These are phyloP conservation scores for Diaporthe ilicicola DNA, from an alignment of 2,329 filamentous ascomycete genomes.

Conservation along the genomic window DNA sequence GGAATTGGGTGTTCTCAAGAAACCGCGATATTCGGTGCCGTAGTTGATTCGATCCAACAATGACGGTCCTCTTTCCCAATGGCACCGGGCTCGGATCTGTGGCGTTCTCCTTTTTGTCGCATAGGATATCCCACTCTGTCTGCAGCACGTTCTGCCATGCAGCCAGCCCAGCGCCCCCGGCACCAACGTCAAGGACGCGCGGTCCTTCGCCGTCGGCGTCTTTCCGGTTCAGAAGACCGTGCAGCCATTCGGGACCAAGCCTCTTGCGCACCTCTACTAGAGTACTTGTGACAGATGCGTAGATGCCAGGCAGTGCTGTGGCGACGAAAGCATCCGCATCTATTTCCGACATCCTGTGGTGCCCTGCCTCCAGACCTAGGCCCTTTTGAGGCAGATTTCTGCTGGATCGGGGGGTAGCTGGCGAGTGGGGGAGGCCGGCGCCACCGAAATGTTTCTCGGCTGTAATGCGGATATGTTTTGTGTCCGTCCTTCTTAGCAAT, in stretches of 20 bases:
- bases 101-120: constrained; percentile 53
- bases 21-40: constrained; percentile 79
- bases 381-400: constrained; percentile 68
- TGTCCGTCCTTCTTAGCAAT: constrained; percentile 73
- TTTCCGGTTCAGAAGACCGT: constrained; percentile 66
- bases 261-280: constrained; percentile 79
- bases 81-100: constrained; percentile 51
- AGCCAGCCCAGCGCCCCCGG: constrained; percentile 75
- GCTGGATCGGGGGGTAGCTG: constrained; percentile 70
- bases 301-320: constrained; percentile 74
- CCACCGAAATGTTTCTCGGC: constrained; percentile 83
- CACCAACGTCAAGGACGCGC: constrained; percentile 77
- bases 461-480: constrained; percentile 77
- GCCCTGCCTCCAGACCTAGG: constrained; percentile 70
- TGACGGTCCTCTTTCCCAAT: constrained; percentile 79
- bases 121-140: constrained; percentile 82
- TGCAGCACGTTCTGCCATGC: constrained; percentile 82
- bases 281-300: constrained; percentile 72
- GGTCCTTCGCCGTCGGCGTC: constrained; percentile 58
- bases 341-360: constrained; percentile 75
- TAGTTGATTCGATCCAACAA: constrained; percentile 79
- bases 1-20: constrained; percentile 88
- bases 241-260: constrained; percentile 75
- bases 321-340: constrained; percentile 79
- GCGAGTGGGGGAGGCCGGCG: constrained; percentile 76